These are phyloP conservation scores for Tetracladium setigerum DNA, from an alignment of 495 filamentous ascomycete species.

Conservation along the genomic window DNA sequence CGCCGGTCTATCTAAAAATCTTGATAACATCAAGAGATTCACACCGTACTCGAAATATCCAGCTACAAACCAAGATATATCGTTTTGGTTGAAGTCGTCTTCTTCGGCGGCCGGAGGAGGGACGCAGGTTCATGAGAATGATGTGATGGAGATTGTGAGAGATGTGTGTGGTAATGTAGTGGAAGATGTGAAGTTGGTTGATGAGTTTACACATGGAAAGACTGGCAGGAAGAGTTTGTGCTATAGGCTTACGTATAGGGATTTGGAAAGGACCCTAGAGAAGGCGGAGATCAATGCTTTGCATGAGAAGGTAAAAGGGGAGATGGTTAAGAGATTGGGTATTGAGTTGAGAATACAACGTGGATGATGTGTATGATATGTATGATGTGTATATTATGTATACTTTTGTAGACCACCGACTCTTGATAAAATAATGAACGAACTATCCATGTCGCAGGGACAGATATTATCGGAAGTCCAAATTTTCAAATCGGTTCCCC, in stretches of 20 bases:
- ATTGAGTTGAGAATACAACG: constrained; percentile 84
- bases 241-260: constrained; percentile 88
- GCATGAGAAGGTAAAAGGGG: constrained; percentile 56
- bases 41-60: constrained; percentile 85
- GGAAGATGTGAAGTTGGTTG: constrained; percentile 73
- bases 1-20: constrained; percentile 39
- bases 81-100: constrained; percentile 75
- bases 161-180: constrained; percentile 71
- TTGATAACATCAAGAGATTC: constrained; percentile 52
- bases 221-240: constrained; percentile 76
- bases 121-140: constrained; percentile 77
- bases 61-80: constrained; percentile 79
- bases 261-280: constrained; percentile 79
- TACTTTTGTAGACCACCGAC: no score
- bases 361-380: constrained; percentile 21
- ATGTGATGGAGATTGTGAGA: constrained; percentile 91
- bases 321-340: constrained; percentile 59
- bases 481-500: no score
- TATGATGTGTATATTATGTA: no score
- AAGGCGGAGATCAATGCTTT: constrained; percentile 69
- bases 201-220: constrained; percentile 87
- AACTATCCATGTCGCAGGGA: no score
- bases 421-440: no score
- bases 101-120: constrained; percentile 46
- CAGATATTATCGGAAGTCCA: no score